A percentile compares a stretch with the other conserved stretches of the same genome.
Conservation (phyloP, 2,329 filamentous ascomycete genomes). For the Cladosporium halotolerans region DNA sequence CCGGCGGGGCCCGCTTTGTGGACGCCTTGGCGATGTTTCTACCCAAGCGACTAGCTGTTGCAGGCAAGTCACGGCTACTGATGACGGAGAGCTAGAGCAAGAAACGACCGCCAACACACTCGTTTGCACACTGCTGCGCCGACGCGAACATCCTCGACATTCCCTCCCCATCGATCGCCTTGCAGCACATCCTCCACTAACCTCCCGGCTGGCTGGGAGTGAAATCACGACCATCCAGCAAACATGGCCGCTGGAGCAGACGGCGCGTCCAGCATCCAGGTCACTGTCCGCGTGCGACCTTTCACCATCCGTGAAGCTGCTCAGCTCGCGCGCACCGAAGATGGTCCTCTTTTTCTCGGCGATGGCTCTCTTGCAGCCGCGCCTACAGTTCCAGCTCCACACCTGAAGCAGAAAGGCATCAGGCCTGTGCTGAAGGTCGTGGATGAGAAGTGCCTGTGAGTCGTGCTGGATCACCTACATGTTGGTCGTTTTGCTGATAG, state of each 20-base stretch:
- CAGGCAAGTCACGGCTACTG: too few species aligned
- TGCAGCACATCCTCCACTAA: not conserved
- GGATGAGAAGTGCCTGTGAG: conserved; percentile 91
- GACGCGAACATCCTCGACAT: too few species aligned
- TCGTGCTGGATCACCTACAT: not conserved
- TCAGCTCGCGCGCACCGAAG: conserved; percentile 73
- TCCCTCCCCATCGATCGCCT: too few species aligned
- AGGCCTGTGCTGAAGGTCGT: conserved; percentile 91
- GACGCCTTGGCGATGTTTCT: conserved; percentile 1
- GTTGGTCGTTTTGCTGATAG: too few species aligned
- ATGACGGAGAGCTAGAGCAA: conserved; percentile 4
- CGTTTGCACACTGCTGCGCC: not conserved
- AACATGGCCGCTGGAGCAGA: conserved; percentile 19
- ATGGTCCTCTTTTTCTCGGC: conserved; percentile 86
- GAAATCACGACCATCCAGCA: not conserved
- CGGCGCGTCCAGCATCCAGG: conserved; percentile 46
- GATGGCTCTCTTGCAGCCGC: conserved; percentile 89
- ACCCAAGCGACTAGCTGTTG: not conserved
- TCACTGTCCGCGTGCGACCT: conserved; percentile 56
- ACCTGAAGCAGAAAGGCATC: conserved; percentile 78
- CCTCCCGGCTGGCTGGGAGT: not conserved
- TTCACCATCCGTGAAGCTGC: conserved; percentile 88
- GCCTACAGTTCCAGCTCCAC: conserved; percentile 58
- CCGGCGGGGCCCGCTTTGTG: not conserved
- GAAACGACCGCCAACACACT: not conserved